Percentiles rank a stretch among this genome's conserved stretches.
phyloP scores from a whole-genome alignment of 257 asterid species.

The Solanum medicagineum region DNA sequence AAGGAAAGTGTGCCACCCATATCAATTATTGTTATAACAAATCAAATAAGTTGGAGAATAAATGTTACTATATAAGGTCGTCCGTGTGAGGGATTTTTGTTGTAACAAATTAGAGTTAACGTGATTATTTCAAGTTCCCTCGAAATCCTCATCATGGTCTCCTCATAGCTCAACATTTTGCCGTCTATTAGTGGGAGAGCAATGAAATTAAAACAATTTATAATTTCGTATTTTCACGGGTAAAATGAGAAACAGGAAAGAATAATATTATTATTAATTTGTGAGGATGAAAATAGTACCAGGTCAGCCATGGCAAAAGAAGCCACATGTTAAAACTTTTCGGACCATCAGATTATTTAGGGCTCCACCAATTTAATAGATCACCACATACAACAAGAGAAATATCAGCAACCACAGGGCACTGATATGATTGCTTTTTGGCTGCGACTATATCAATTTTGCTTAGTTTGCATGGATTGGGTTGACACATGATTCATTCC shows the following conservation, averaged over 20 bases:
- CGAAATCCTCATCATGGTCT: not conserved
- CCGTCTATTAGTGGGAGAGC: not conserved
- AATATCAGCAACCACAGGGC: not conserved
- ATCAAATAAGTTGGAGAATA: not conserved
- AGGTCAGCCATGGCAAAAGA: not conserved
- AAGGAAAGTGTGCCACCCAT: not conserved
- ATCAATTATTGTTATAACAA: not conserved
- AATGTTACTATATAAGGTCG: not conserved
- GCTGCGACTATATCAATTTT: not conserved
- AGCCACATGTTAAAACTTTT: constrained; percentile 3
- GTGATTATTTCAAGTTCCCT: not conserved
- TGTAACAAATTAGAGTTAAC: not conserved
- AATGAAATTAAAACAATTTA: not conserved
- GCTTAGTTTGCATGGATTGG: not conserved
- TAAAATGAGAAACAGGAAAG: not conserved
- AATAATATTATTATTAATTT: not conserved
- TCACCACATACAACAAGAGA: not conserved
- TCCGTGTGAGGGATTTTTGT: not conserved
- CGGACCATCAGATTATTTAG: not conserved
- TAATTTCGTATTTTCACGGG: not conserved
- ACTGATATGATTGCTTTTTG: not conserved
- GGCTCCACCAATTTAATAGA: constrained; percentile 4
- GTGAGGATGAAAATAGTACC: not conserved
- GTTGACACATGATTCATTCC: not conserved
- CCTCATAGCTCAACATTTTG: not conserved